Conservation (phyloP, 2,329 filamentous ascomycete genomes). For the Colletotrichum tropicale region DNA sequence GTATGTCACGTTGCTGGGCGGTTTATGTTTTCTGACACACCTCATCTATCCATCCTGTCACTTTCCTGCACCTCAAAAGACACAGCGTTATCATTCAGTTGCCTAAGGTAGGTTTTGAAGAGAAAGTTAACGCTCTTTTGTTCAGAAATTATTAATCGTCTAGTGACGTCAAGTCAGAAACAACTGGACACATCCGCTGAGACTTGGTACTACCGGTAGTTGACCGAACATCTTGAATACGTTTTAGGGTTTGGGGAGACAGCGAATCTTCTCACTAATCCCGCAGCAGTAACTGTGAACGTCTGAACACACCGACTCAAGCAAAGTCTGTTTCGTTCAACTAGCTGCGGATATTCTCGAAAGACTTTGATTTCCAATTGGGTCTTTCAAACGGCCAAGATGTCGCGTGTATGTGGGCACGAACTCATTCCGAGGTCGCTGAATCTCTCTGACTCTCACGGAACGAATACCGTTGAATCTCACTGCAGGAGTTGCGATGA, state of each 20-base stretch:
- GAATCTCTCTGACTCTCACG: neutral
- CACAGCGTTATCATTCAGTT: neutral
- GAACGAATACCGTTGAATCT: fast-evolving
- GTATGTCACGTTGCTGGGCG: fast-evolving
- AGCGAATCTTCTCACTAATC: neutral
- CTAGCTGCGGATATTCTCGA: neutral
- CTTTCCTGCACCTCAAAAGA: neutral
- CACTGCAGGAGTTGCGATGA: neutral
- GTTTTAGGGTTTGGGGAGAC: neutral
- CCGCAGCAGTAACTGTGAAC: neutral
- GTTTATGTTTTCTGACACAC: neutral
- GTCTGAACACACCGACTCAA: neutral
- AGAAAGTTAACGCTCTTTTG: neutral
- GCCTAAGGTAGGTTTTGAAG: neutral
- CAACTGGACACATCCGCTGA: neutral
- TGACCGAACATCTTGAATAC: neutral
- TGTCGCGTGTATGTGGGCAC: neutral
- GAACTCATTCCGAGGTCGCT: neutral
- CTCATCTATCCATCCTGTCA: fast-evolving
- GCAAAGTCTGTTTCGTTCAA: neutral
- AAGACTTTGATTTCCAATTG: neutral
- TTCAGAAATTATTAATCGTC: neutral
- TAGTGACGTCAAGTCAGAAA: neutral
- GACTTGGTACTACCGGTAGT: neutral
- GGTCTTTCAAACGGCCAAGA: neutral